phyloP scores from a whole-genome alignment of 2,329 filamentous ascomycete species.

The Aureobasidium pullulans region DNA sequence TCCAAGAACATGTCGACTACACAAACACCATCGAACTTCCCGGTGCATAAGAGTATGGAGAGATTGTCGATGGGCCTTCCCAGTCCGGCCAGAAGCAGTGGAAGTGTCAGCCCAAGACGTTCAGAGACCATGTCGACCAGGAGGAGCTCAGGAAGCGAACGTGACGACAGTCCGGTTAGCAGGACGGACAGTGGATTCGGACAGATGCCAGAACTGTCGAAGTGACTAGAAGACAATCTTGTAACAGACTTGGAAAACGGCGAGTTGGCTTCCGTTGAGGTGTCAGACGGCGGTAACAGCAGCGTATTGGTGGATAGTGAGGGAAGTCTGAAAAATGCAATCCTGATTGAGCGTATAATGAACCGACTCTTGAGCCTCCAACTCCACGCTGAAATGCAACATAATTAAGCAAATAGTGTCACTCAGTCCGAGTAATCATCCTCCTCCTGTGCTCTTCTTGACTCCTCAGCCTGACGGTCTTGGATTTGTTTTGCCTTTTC shows the following conservation, averaged over 20 bases:
- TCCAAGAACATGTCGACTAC: not conserved
- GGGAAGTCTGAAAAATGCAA: not conserved
- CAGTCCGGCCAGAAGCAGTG: not conserved
- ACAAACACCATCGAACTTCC: slow-evolving; percentile 3
- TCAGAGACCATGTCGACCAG: slow-evolving; percentile 6
- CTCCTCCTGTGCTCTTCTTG: not conserved
- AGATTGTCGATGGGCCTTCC: not conserved
- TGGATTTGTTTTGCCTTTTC: slow-evolving; percentile 43
- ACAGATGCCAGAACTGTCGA: not conserved
- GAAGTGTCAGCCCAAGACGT: not conserved
- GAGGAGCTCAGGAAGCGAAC: not conserved
- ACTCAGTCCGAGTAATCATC: slow-evolving; percentile 5
- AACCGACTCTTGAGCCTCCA: not conserved
- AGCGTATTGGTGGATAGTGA: too few species aligned
- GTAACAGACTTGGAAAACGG: too few species aligned
- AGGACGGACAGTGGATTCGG: slow-evolving; percentile 7
- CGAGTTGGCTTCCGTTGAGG: not conserved
- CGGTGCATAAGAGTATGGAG: not conserved
- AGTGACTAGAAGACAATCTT: not conserved
- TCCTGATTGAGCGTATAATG: not conserved
- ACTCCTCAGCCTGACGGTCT: not conserved
- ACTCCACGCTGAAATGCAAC: not conserved
- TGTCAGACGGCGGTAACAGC: not conserved
- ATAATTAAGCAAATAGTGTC: not conserved
- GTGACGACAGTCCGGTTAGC: not conserved